Base-by-base conservation (phyloP, 306 rosid species). In the Ormosia emarginata region DNA sequence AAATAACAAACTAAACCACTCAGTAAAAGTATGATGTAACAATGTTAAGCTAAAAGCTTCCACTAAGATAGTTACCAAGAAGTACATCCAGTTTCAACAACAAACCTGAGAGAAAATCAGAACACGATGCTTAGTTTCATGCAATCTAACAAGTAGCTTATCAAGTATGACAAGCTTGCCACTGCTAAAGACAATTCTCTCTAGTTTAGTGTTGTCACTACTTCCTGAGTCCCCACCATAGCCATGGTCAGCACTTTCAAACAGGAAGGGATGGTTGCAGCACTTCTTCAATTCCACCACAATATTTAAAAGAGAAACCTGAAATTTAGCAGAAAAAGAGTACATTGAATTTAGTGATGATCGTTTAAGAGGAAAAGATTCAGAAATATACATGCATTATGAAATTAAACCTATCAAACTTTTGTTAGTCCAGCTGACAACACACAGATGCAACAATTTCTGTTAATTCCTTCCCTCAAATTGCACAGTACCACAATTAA, bases 181-280 rank as follows among this genome's bases (percentile, higher is more conserved):
- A 39, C 99, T 96, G 93, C 99, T 96, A 81, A 92, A 91, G 86
- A 96, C 89, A 69, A 89, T 91, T 87, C 97, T 92, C 86, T 96
- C 99, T 68, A 94, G 82, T 82, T 96, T 93, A 87, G 91, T 92
- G 86, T 90, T 91, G 80, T 93, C 97, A 83, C 83, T 81, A 63
- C 83, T 85, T 64, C 85, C 90, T 0, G 92, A 88, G 86, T 92
- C 90, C 80, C 98, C 98, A 65, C 99, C 99, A 89, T 96, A 96
- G 85, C 99, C 99, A 91, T 96, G 97, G 89, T 96, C 99, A 59
- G 99, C 99, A 86, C 99, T 96, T 88, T 96, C 98, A 83, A 96
- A 96, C 73, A 96, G 90, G 87, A 96, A 96, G 73, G 99, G 99
- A 87, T 96, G 99, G 75, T 96, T 96, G 89, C 99, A 96, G 89